A percentile compares a stretch with the other conserved stretches of the same genome.
phyloP scores from a whole-genome alignment of 352 stramenopile species.

The Globisporangium camurandrum region DNA sequence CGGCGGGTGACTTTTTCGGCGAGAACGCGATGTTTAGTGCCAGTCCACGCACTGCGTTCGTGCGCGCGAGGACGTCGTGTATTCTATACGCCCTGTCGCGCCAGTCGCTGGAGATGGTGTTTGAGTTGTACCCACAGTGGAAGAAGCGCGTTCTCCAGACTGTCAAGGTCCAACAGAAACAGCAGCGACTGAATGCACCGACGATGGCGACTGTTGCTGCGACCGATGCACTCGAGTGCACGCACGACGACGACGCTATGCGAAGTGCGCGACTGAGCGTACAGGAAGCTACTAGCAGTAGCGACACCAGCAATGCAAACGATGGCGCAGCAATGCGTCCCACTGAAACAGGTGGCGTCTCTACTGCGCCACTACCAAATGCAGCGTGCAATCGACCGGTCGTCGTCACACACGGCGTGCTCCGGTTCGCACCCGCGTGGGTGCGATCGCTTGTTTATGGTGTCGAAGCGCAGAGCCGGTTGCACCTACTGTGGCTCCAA shows the following conservation, averaged over 20 bases:
- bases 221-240: constrained; percentile 2
- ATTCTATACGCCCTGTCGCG: constrained; percentile 39
- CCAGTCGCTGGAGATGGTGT: constrained; percentile 36
- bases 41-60: constrained; percentile 24
- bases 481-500: constrained; percentile 38
- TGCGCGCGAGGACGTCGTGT: constrained; percentile 34
- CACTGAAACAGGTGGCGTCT: no score
- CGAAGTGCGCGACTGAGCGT: constrained; percentile 1
- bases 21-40: constrained; percentile 36
- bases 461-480: constrained; percentile 26
- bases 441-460: constrained; percentile 11
- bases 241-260: not conserved
- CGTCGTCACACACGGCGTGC: constrained; percentile 2
- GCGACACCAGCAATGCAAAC: not conserved
- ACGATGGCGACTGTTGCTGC: not conserved
- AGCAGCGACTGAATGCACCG: constrained; percentile 18
- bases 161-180: constrained; percentile 34
- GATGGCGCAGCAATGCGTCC: not conserved
- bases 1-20: constrained; percentile 28
- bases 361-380: no score
- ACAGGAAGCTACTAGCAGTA: not conserved
- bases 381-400: no score
- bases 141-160: constrained; percentile 44
- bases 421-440: constrained; percentile 4
- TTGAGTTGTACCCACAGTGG: constrained; percentile 38